Evolutionary conservation across 257 asterid genomes (phyloP), one percentile per base, ranked within the genome.

Genomic region (Gentiana macrophylla): DNA sequence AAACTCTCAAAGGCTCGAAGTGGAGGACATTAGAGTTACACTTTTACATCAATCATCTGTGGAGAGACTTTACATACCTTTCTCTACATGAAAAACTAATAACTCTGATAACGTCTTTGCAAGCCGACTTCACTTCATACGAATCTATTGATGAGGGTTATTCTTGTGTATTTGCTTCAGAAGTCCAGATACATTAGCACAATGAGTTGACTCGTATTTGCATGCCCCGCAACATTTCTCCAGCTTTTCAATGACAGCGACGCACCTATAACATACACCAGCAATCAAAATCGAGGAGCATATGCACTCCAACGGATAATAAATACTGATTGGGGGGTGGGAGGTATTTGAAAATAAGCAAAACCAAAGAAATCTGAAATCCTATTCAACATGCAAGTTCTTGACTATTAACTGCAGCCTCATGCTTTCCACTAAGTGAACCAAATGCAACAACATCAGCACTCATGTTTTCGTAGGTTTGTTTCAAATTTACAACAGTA

Each of bases 211-310:
- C 75, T 84, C 80, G 52, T 87, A 50, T 50, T 83, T 79, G 53
- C 98, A 87, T 54, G 87, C 82, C 72, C 84, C 93, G 59, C 98
- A 91, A 79, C 98, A 91, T 32, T 53, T 68, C 53, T 85, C 88
- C 71, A 91, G 76, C 74, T 64, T 50, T 72, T 90, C 92, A 46
- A 90, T 90, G 53, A 70, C 97, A 74, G 67, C 81, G 12, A 80
- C 67, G 61, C 97, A 89, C 82, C 97, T 89, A 64, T 70, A 80
- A 4, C 69, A 77, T 55, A 66, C 44, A 15, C 41, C 49, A 67
- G 0, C 12, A 41, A 41, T 5, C 46, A 5, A 3, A 5, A 41
- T 41, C 5, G 8, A 41, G 10, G 9, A 41, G 2, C 8, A 7
- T 2, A 41, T 41, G 8, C 8, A 41, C 46, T 3, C 9, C 8